Percentiles rank a stretch among this genome's conserved stretches.
phyloP scores from a whole-genome alignment of 352 stramenopile species.

The Phytopythium mirpurense region DNA sequence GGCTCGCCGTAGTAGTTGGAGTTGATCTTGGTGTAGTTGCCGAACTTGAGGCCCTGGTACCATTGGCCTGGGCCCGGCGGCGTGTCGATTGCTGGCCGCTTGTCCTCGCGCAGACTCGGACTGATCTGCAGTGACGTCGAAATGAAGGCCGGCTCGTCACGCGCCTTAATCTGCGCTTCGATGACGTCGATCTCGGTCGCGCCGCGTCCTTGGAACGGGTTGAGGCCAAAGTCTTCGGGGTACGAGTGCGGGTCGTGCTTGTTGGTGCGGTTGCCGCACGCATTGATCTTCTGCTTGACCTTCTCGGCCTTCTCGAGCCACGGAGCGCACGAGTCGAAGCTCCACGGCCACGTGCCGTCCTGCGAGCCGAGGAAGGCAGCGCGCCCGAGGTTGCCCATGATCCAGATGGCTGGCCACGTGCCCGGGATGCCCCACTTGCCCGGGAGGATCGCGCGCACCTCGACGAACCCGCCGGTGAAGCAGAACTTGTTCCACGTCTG shows the following conservation, averaged over 20 bases:
- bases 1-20: slow-evolving; percentile 94
- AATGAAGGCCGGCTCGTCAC: slow-evolving; percentile 87
- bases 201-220: slow-evolving; percentile 89
- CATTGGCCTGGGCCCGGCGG: slow-evolving; percentile 74
- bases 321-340: slow-evolving; percentile 89
- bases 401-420: slow-evolving; percentile 97
- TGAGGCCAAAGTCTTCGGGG: slow-evolving; percentile 88
- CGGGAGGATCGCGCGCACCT: slow-evolving; percentile 92
- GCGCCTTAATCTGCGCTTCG: slow-evolving; percentile 76
- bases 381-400: slow-evolving; percentile 96
- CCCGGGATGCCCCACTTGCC: slow-evolving; percentile 93
- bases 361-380: slow-evolving; percentile 92
- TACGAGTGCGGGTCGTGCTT: slow-evolving; percentile 86
- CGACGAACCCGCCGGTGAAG: slow-evolving; percentile 96
- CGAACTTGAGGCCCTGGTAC: slow-evolving; percentile 87
- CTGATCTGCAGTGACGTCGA: slow-evolving; percentile 93
- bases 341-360: slow-evolving; percentile 96
- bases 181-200: slow-evolving; percentile 98
- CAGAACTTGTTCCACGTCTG: slow-evolving; percentile 99
- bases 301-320: slow-evolving; percentile 87
- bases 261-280: slow-evolving; percentile 92
- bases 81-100: slow-evolving; percentile 53
- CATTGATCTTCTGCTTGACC: slow-evolving; percentile 92
- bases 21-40: slow-evolving; percentile 89
- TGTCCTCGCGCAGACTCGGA: slow-evolving; percentile 59